A percentile compares a stretch with the other conserved stretches of the same genome.
These are phyloP conservation scores for Penicillium lagena DNA, from an alignment of 495 filamentous ascomycete species.

Conservation along the genomic window DNA sequence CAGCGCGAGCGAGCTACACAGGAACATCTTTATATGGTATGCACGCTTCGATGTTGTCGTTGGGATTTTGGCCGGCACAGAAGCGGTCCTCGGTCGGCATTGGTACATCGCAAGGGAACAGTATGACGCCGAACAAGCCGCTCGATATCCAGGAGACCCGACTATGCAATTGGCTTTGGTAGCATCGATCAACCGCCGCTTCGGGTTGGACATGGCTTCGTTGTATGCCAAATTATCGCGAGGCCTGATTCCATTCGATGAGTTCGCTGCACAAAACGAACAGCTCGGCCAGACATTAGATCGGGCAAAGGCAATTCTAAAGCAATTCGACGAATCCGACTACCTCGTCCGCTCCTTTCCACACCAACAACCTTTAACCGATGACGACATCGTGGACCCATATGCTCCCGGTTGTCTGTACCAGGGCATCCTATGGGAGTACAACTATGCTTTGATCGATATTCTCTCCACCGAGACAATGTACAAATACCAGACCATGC, in stretches of 20 bases:
- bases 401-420: constrained; percentile 62
- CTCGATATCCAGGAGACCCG: constrained; percentile 55
- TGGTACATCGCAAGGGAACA: constrained; percentile 70
- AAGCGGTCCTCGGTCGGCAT: constrained; percentile 64
- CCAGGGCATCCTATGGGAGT: constrained; percentile 59
- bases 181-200: constrained; percentile 60
- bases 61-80: constrained; percentile 72
- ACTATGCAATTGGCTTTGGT: constrained; percentile 58
- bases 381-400: constrained; percentile 66
- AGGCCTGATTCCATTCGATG: constrained; percentile 55
- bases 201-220: constrained; percentile 74
- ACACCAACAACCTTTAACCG: constrained; percentile 39
- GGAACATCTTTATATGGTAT: constrained; percentile 79
- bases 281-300: constrained; percentile 47
- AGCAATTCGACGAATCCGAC: constrained; percentile 51
- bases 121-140: constrained; percentile 53
- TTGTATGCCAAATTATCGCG: constrained; percentile 63
- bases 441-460: constrained; percentile 71
- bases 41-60: constrained; percentile 81
- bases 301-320: constrained; percentile 50
- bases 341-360: constrained; percentile 55
- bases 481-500: constrained; percentile 67
- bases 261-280: constrained; percentile 59
- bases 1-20: constrained; percentile 59
- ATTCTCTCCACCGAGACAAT: constrained; percentile 73